phyloP scores from a whole-genome alignment of 441 rosid genomes.

The Breynia disticha region DNA sequence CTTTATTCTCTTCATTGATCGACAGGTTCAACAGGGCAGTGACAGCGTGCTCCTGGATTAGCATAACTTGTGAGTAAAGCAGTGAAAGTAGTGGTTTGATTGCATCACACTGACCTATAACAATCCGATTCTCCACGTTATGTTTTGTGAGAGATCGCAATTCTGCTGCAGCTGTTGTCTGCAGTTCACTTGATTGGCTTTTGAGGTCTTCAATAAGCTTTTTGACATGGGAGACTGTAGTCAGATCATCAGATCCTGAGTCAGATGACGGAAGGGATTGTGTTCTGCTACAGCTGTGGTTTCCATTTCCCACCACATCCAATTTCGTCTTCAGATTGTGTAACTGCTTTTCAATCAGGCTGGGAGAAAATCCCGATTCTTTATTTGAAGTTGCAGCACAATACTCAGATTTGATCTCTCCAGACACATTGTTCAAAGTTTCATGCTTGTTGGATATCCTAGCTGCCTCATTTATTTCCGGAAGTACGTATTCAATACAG shows the following conservation, averaged over 20 bases:
- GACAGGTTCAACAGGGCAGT: conserved; percentile 86
- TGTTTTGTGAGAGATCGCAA: conserved; percentile 66
- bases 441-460: conserved; percentile 19
- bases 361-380: conserved; percentile 27
- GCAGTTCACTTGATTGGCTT: conserved; percentile 41
- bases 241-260: conserved; percentile 31
- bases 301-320: conserved; percentile 30
- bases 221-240: conserved; percentile 39
- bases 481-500: conserved; percentile 47
- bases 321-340: conserved; percentile 25
- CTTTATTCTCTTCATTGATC: conserved; percentile 64
- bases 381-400: conserved; percentile 18
- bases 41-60: conserved; percentile 82
- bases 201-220: conserved; percentile 61
- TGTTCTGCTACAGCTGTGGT: conserved; percentile 13
- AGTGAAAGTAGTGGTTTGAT: conserved; percentile 56
- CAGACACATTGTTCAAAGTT: conserved; percentile 18
- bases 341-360: conserved; percentile 26
- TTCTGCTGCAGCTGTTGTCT: conserved; percentile 68
- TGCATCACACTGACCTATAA: conserved; percentile 60
- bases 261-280: conserved; percentile 24
- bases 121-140: conserved; percentile 55
- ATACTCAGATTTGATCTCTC: conserved; percentile 24
- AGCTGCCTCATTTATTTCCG: conserved; percentile 28
- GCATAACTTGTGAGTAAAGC: conserved; percentile 52